These are phyloP conservation scores for Phytophthora agathidicida DNA, from an alignment of 352 stramenopile species.

Conservation along the genomic window DNA sequence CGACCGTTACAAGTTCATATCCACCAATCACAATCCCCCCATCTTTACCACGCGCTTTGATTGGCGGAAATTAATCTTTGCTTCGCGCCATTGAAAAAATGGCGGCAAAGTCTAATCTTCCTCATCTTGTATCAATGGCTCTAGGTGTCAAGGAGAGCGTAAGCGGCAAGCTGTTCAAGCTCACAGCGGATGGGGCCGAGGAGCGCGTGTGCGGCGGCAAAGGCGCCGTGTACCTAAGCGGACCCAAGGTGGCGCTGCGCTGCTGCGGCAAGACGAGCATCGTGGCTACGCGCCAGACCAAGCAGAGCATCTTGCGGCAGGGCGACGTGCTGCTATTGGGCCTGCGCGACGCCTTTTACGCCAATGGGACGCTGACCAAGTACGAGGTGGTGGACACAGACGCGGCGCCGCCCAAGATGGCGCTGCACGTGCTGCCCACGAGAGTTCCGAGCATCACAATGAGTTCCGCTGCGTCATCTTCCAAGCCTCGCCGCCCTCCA, in stretches of 20 bases:
- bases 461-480: slow-evolving; percentile 40
- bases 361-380: slow-evolving; percentile 85
- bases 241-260: slow-evolving; percentile 69
- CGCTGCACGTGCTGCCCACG: slow-evolving; percentile 40
- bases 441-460: slow-evolving; percentile 35
- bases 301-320: slow-evolving; percentile 76
- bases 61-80: too few species aligned
- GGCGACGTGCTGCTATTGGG: slow-evolving; percentile 76
- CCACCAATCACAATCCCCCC: background rate
- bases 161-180: slow-evolving; percentile 57
- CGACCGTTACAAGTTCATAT: too few species aligned
- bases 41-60: too few species aligned
- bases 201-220: slow-evolving; percentile 71
- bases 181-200: slow-evolving; percentile 57
- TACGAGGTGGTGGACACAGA: slow-evolving; percentile 79
- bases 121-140: slow-evolving; percentile 21
- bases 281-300: slow-evolving; percentile 71
- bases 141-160: slow-evolving; percentile 80
- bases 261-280: slow-evolving; percentile 81
- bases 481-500: too few species aligned
- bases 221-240: slow-evolving; percentile 71
- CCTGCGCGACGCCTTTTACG: slow-evolving; percentile 76
- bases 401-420: slow-evolving; percentile 16
- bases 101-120: slow-evolving; percentile 8
- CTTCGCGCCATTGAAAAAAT: slow-evolving; percentile 10